Base-by-base conservation (phyloP, 2,329 filamentous ascomycete genomes). In the Ophiognomonia clavigignenti-juglandacearum region DNA sequence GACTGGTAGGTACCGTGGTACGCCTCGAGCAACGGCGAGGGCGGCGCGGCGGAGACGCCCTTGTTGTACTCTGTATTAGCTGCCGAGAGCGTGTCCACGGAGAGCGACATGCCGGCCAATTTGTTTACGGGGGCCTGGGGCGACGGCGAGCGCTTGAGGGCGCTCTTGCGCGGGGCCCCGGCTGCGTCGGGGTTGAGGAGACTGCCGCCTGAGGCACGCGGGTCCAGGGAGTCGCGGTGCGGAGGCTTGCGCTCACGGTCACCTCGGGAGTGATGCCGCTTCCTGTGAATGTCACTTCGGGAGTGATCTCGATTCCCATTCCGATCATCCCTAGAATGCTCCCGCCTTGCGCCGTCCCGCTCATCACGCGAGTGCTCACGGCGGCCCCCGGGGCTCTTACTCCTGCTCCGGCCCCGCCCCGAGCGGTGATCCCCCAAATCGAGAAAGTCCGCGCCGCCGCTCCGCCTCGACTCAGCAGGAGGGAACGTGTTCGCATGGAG, bases 1-100 rank as follows among this genome's bases (percentile, higher is more conserved):
- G 88, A 88, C 65, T 97, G 92, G 59, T 95, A 97, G 1, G 91
- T 96, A 32, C 92, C 92, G 53, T 85, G 86, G 66, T 97, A 97
- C 1, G 93, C 85, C 67, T 97, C 92, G 2, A 96, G 79, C 41
- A 97, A 73, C 1, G 92, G 93, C 53, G 89, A 96, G 0, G 90
- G 88, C 2, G 88, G 77, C 19, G 71, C 69, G 2, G 77, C 69
- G 42, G 57, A 61, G 18, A 63, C 63, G 19, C 58, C 57, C 8
- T 64, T 57, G 55, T 68, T 66, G n/a, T 69, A 66, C 6, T 69
- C 68, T 3, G 70, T 72, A 53, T 68, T 70, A 36, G 82, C 74
- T 1, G n/a, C n/a, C n/a, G n/a, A n/a, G n/a, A n/a, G n/a, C n/a
- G n/a, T n/a, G n/a, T n/a, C n/a, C n/a, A n/a, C n/a, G n/a, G n/a